These are phyloP conservation scores for Cardiospermum halicacabum DNA, from an alignment of 345 rosid species.

Conservation along the genomic window DNA sequence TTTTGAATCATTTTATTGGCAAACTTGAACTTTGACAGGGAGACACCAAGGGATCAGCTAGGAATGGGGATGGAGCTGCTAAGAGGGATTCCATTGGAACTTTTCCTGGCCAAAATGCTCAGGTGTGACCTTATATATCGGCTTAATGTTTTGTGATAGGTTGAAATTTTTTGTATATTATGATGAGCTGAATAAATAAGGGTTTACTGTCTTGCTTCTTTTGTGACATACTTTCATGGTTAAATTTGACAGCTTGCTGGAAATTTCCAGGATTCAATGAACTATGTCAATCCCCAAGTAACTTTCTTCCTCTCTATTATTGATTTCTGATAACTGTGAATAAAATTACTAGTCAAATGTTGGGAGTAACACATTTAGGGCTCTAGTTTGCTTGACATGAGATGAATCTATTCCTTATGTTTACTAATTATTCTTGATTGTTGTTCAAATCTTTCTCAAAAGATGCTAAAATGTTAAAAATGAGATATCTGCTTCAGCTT, in stretches of 20 bases:
- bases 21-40: slow-evolving; percentile 39
- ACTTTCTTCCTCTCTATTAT: slow-evolving; percentile 19
- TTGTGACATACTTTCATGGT: slow-evolving; percentile 11
- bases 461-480: not conserved
- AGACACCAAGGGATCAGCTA: slow-evolving; percentile 63
- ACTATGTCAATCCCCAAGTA: slow-evolving; percentile 41
- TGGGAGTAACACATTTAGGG: not conserved
- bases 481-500: too few species aligned
- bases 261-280: slow-evolving; percentile 43
- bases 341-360: not conserved
- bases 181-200: slow-evolving; percentile 1
- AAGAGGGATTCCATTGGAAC: slow-evolving; percentile 49
- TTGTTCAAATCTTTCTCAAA: not conserved
- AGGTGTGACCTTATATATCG: slow-evolving; percentile 28
- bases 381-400: not conserved
- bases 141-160: not conserved
- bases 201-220: slow-evolving; percentile 6
- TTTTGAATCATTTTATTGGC: slow-evolving; percentile 5
- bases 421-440: not conserved
- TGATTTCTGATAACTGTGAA: not conserved
- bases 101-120: slow-evolving; percentile 45
- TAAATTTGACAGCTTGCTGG: slow-evolving; percentile 32
- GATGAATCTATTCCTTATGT: not conserved
- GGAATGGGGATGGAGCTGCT: slow-evolving; percentile 56
- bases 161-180: not conserved